phyloP scores from a whole-genome alignment of 805 yeast species.

The Yarrowia phangngaensis region DNA sequence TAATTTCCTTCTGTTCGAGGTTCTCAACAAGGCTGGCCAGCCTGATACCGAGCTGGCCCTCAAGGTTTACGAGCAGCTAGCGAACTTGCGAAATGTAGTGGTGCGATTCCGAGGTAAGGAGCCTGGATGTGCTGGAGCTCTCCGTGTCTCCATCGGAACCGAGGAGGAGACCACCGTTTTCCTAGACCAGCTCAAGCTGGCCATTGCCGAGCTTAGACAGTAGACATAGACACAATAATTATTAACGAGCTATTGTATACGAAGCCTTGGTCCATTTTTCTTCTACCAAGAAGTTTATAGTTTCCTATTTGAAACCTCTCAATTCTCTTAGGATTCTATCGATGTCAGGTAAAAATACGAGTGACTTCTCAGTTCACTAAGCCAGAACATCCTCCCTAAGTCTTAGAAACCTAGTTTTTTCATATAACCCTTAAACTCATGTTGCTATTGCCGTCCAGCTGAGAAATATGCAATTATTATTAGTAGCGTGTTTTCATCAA shows the following conservation, averaged over 20 bases:
- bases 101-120: conserved; percentile 90
- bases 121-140: conserved; percentile 80
- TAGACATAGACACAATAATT: neutral
- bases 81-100: conserved; percentile 70
- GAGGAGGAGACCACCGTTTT: conserved; percentile 62
- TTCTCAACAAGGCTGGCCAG: conserved; percentile 56
- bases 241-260: conserved; percentile 2
- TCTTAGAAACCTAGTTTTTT: too few species aligned
- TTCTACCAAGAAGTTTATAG: too few species aligned
- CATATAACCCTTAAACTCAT: too few species aligned
- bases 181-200: conserved; percentile 46
- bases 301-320: too few species aligned
- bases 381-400: too few species aligned
- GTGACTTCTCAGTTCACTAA: too few species aligned
- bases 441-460: too few species aligned
- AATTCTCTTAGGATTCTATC: too few species aligned
- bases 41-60: conserved; percentile 70
- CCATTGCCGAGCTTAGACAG: conserved; percentile 16
- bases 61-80: conserved; percentile 62
- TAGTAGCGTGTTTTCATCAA: too few species aligned
- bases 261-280: neutral
- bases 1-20: conserved; percentile 73
- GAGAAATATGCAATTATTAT: too few species aligned
- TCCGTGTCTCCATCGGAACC: conserved; percentile 87
- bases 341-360: too few species aligned